Evolutionary conservation across 805 yeast species (phyloP).

Genomic region (Wickerhamiella brachini): DNA sequence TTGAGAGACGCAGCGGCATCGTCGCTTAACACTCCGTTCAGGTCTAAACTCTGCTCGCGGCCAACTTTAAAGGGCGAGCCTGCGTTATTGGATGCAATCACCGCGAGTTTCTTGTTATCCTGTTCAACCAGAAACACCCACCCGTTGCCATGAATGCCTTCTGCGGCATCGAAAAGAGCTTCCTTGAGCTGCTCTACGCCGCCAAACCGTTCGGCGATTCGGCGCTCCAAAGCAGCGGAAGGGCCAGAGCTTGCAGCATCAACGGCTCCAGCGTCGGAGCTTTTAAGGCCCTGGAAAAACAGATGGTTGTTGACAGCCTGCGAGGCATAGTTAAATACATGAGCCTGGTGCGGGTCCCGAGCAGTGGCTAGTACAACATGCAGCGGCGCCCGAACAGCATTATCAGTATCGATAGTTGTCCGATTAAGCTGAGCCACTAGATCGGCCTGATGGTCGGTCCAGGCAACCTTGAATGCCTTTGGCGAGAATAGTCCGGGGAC

Average conservation of each 20-base stretch:
- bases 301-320: slow-evolving; percentile 88
- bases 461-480: slow-evolving; percentile 55
- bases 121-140: slow-evolving; percentile 76
- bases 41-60: slow-evolving; percentile 53
- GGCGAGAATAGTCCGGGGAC: slow-evolving; percentile 52
- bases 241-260: slow-evolving; percentile 8
- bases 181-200: slow-evolving; percentile 62
- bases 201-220: slow-evolving; percentile 56
- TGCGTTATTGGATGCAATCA: slow-evolving; percentile 76
- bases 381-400: slow-evolving; percentile 64
- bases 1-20: slow-evolving; percentile 37
- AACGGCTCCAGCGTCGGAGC: slow-evolving; percentile 36
- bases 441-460: slow-evolving; percentile 68
- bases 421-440: slow-evolving; percentile 38
- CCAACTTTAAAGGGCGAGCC: slow-evolving; percentile 64
- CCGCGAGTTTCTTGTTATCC: slow-evolving; percentile 35
- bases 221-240: slow-evolving; percentile 18
- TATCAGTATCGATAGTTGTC: slow-evolving; percentile 64
- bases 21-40: slow-evolving; percentile 54
- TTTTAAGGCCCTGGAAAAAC: slow-evolving; percentile 33
- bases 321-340: slow-evolving; percentile 75
- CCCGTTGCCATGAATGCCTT: slow-evolving; percentile 75
- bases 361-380: slow-evolving; percentile 52
- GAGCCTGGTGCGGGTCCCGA: slow-evolving; percentile 48
- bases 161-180: slow-evolving; percentile 53